phyloP scores from a whole-genome alignment of 2,329 filamentous ascomycete genomes.

The Botrytis galanthina region DNA sequence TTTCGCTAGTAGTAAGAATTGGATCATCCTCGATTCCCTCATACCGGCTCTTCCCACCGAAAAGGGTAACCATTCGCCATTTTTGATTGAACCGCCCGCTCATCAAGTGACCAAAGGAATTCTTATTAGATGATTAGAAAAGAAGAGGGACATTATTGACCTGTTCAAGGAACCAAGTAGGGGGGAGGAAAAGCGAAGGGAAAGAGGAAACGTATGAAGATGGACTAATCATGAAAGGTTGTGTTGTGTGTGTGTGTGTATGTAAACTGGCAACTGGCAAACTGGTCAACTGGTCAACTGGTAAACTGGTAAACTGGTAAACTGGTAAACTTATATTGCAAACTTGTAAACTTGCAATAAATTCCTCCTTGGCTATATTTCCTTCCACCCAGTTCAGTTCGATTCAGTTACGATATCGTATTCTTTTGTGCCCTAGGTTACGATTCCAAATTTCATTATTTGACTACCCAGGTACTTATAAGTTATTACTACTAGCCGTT shows the following conservation, averaged over 20 bases:
- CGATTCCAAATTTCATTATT: not conserved
- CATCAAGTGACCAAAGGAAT: not conserved
- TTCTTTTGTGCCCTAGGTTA: not conserved
- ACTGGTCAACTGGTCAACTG: not conserved
- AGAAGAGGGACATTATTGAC: too few species aligned
- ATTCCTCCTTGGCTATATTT: not conserved
- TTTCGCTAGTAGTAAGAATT: not conserved
- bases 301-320: not conserved
- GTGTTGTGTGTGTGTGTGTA: too few species aligned
- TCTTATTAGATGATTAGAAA: not conserved
- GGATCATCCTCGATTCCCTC: not conserved
- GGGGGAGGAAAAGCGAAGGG: not conserved
- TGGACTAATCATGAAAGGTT: too few species aligned
- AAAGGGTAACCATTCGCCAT: constrained; percentile 6
- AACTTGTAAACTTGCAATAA: not conserved
- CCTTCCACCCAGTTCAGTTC: not conserved
- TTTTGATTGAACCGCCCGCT: not conserved
- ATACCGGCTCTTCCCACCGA: constrained; percentile 3
- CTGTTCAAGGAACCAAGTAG: not conserved
- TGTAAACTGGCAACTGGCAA: not conserved
- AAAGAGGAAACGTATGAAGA: not conserved
- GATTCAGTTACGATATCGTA: not conserved
- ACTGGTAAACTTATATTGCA: not conserved
- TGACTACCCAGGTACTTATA: not conserved
- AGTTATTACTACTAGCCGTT: not conserved